These are phyloP conservation scores for Athelia sp. DNA, from an alignment of 1,284 basidiomycete species.

Conservation along the genomic window DNA sequence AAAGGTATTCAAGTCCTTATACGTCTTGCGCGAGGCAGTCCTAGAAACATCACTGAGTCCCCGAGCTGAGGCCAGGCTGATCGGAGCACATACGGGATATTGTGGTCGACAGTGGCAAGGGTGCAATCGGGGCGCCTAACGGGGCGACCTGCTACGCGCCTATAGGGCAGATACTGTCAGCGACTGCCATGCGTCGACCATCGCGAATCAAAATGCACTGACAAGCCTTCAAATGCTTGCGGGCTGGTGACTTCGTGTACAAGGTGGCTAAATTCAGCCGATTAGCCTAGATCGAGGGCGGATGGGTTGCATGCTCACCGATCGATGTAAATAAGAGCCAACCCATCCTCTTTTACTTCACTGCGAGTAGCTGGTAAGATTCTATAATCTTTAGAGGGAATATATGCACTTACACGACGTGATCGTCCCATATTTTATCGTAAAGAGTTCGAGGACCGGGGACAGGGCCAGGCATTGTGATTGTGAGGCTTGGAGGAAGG, in stretches of 20 bases:
- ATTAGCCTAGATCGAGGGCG: slow-evolving; percentile 3
- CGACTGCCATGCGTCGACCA: neutral
- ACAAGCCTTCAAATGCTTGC: slow-evolving; percentile 94
- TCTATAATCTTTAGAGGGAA: slow-evolving; percentile 2
- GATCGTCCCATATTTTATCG: slow-evolving; percentile 96
- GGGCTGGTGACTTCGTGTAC: slow-evolving; percentile 96
- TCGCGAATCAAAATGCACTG: slow-evolving; percentile 29
- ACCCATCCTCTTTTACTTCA: slow-evolving; percentile 74
- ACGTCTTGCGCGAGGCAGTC: slow-evolving; percentile 83
- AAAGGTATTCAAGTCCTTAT: slow-evolving; percentile 73
- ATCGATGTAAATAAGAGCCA: slow-evolving; percentile 91
- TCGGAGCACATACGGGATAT: slow-evolving; percentile 74
- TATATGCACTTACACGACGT: slow-evolving; percentile 68
- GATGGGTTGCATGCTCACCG: slow-evolving; percentile 40
- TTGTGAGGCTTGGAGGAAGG: neutral
- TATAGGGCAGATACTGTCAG: slow-evolving; percentile 21
- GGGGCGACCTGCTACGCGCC: slow-evolving; percentile 74
- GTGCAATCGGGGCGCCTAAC: slow-evolving; percentile 94
- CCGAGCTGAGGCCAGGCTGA: slow-evolving; percentile 7
- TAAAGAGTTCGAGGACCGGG: slow-evolving; percentile 78
- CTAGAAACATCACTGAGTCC: slow-evolving; percentile 33
- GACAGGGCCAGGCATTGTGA: slow-evolving; percentile 50
- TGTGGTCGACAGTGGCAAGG: slow-evolving; percentile 93
- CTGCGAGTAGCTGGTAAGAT: slow-evolving; percentile 31
- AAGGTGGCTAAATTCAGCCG: slow-evolving; percentile 60